Conservation (phyloP, 768 basidiomycete species). For the Termitomyces sp. region DNA sequence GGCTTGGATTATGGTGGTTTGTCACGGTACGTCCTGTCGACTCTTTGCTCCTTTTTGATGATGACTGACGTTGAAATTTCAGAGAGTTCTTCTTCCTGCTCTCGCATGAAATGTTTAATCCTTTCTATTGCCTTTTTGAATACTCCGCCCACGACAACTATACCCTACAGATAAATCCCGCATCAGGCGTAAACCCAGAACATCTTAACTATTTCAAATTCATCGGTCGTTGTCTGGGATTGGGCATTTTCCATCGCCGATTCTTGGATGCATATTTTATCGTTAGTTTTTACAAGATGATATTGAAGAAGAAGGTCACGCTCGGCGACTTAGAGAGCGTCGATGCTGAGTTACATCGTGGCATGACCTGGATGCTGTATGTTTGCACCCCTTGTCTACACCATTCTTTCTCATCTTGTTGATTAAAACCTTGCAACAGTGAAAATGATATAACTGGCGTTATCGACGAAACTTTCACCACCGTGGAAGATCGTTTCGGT, state of each 20-base stretch:
- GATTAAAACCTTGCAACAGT: constrained; percentile 33
- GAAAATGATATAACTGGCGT: constrained; percentile 98
- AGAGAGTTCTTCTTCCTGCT: constrained; percentile 99
- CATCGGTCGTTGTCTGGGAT: constrained; percentile 90
- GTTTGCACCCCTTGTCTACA: constrained; percentile 24
- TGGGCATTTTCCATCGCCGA: constrained; percentile 98
- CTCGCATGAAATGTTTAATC: constrained; percentile 99
- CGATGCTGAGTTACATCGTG: constrained; percentile 90
- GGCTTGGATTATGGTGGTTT: constrained; percentile 98
- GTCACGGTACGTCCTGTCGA: constrained; percentile 60
- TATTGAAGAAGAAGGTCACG: constrained; percentile 95
- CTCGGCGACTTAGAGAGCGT: constrained; percentile 94
- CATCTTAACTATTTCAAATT: constrained; percentile 99
- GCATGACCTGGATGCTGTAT: constrained; percentile 98
- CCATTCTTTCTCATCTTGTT: background rate
- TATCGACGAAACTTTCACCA: constrained; percentile 97
- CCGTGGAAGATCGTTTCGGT: constrained; percentile 95
- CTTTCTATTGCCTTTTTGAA: constrained; percentile 99
- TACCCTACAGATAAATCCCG: constrained; percentile 98
- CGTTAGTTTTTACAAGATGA: constrained; percentile 99
- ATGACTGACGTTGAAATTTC: constrained; percentile 6
- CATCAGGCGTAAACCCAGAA: constrained; percentile 96
- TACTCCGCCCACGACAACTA: constrained; percentile 99
- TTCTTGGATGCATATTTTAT: constrained; percentile 99
- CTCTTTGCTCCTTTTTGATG: background rate